Percentiles rank a stretch among this genome's conserved stretches.
phyloP scores from a whole-genome alignment of 371 early-diverging fungal genomes.

The Mucor saturninus region DNA sequence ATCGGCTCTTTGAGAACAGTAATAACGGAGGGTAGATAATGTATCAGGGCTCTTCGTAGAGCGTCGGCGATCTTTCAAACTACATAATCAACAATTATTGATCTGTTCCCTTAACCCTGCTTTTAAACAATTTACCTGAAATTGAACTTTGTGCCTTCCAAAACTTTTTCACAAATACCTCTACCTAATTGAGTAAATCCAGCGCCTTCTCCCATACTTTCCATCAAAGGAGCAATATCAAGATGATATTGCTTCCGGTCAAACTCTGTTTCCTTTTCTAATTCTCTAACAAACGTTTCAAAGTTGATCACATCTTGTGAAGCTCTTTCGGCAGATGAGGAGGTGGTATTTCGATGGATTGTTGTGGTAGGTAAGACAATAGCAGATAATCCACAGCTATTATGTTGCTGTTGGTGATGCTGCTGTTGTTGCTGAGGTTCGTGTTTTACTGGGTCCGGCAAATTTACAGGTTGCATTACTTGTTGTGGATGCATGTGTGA shows the following conservation, averaged over 20 bases:
- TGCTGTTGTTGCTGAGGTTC: neutral
- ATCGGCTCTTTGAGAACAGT: constrained; percentile 54
- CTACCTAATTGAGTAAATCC: constrained; percentile 56
- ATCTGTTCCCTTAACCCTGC: neutral
- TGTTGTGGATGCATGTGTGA: constrained; percentile 30
- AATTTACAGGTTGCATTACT: constrained; percentile 7
- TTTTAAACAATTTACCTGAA: constrained; percentile 42
- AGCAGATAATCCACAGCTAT: neutral
- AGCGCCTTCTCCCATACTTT: constrained; percentile 28
- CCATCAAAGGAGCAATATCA: constrained; percentile 41
- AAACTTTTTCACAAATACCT: constrained; percentile 48
- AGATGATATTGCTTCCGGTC: constrained; percentile 48
- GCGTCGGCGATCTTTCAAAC: constrained; percentile 54
- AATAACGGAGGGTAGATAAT: constrained; percentile 50
- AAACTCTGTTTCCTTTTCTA: constrained; percentile 45
- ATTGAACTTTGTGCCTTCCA: constrained; percentile 53
- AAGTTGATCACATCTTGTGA: constrained; percentile 26
- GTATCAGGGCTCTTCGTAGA: constrained; percentile 54
- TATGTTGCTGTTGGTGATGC: too few species aligned
- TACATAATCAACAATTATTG: constrained; percentile 8
- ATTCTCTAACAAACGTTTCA: constrained; percentile 40
- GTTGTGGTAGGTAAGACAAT: neutral
- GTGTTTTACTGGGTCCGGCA: constrained; percentile 4
- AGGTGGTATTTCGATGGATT: neutral
- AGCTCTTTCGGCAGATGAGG: constrained; percentile 15